Evolutionary conservation across 2,329 filamentous ascomycete genomes (phyloP).

Genomic region (Cladosporium sp.): DNA sequence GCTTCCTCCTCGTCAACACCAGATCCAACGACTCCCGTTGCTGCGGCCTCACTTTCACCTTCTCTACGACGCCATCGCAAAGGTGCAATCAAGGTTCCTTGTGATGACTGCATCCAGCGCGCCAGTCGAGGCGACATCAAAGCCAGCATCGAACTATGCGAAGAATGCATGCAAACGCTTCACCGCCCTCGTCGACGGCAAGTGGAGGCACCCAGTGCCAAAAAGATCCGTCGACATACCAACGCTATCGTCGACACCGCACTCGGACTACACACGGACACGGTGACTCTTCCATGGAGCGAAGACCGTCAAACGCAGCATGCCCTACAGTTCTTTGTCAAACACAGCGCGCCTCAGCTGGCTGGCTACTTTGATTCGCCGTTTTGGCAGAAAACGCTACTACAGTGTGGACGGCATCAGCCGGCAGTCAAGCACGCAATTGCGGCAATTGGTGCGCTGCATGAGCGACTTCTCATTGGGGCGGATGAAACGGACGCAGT

Average conservation of each 20-base stretch:
- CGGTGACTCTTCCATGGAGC: constrained; percentile 16
- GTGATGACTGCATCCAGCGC: constrained; percentile 22
- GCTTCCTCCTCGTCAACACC: no score
- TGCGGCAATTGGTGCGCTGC: constrained; percentile 20
- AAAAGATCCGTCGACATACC: constrained; percentile 14
- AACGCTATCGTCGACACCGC: constrained; percentile 18
- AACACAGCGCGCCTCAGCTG: constrained; percentile 20
- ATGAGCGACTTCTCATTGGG: constrained; percentile 19
- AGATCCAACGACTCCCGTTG: no score
- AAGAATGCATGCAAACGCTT: constrained; percentile 17
- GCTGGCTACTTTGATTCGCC: constrained; percentile 23
- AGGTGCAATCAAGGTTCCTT: constrained; percentile 17
- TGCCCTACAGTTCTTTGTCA: constrained; percentile 20
- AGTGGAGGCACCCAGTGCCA: constrained; percentile 4
- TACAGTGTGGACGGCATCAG: constrained; percentile 18
- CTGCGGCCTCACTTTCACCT: no score
- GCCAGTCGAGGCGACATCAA: constrained; percentile 16
- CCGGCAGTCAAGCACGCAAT: constrained; percentile 21
- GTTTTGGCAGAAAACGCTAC: constrained; percentile 22
- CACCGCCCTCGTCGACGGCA: constrained; percentile 15
- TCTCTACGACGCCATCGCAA: background rate
- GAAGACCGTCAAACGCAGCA: constrained; percentile 18
- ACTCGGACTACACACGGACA: constrained; percentile 13
- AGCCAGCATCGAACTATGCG: constrained; percentile 15
- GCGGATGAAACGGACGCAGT: constrained; percentile 12